phyloP scores from a whole-genome alignment of 805 yeast genomes.

The Deakozyma indianensis region DNA sequence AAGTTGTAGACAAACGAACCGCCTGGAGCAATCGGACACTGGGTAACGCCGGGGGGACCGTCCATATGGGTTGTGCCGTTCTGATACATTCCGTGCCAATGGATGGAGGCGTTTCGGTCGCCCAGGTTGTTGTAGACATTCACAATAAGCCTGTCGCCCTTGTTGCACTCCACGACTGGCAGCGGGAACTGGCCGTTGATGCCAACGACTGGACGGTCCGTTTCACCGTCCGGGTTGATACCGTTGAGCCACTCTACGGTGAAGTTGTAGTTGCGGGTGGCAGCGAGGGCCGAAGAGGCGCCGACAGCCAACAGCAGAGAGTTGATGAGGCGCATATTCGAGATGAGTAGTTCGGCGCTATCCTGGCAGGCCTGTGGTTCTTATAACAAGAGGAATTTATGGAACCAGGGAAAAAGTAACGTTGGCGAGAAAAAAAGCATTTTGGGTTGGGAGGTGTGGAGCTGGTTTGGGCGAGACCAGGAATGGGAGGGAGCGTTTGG shows the following conservation, averaged over 20 bases:
- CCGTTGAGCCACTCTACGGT: conserved; percentile 20
- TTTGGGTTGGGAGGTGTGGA: too few species aligned
- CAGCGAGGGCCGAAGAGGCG: conserved; percentile 11
- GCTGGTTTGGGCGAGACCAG: too few species aligned
- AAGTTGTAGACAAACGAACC: conserved; percentile 70
- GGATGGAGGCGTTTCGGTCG: conserved; percentile 61
- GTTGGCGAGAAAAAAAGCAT: too few species aligned
- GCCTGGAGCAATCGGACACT: conserved; percentile 85
- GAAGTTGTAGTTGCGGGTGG: conserved; percentile 22
- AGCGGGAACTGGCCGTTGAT: conserved; percentile 69
- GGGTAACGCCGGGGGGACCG: conserved; percentile 79
- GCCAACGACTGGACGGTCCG: conserved; percentile 38
- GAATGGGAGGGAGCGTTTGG: too few species aligned
- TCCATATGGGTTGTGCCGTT: conserved; percentile 67
- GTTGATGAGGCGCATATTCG: conserved; percentile 2
- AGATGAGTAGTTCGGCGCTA: too few species aligned
- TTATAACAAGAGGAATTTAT: too few species aligned
- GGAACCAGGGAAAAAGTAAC: too few species aligned
- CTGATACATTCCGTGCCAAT: conserved; percentile 90
- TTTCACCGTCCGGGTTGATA: conserved; percentile 45
- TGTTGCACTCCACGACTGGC: conserved; percentile 65
- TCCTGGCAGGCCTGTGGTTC: too few species aligned
- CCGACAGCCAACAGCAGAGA: conserved; percentile 5
- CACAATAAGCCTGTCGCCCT: conserved; percentile 65
- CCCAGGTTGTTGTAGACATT: conserved; percentile 63